Evolutionary conservation across 2,329 filamentous ascomycete species (phyloP).

Genomic region (Metarhizium humberi): DNA sequence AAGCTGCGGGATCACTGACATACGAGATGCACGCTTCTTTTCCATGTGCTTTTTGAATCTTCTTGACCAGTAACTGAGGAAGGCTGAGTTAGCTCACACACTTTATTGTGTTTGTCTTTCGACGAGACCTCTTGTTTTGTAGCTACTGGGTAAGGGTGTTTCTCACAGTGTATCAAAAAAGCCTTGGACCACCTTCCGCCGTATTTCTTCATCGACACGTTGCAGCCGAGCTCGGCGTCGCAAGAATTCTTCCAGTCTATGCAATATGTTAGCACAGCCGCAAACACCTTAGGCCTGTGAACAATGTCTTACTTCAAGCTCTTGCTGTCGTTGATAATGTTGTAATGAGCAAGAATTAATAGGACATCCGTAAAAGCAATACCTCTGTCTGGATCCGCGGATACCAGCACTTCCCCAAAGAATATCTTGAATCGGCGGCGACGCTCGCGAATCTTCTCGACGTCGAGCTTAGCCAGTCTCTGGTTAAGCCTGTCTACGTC

Average conservation of each 20-base stretch:
- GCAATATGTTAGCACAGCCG: background rate
- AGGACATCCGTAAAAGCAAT: constrained; percentile 88
- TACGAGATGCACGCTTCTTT: constrained; percentile 61
- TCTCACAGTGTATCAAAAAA: constrained; percentile 87
- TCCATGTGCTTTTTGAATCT: constrained; percentile 70
- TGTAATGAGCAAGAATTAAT: constrained; percentile 96
- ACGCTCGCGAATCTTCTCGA: constrained; percentile 63
- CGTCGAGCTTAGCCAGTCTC: constrained; percentile 64
- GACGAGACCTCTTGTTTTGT: background rate
- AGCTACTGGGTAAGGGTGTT: background rate
- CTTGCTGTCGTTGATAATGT: constrained; percentile 96
- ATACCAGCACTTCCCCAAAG: constrained; percentile 92
- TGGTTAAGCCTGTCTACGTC: constrained; percentile 69
- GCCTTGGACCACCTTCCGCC: constrained; percentile 78
- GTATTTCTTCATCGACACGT: constrained; percentile 89
- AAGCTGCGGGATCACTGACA: constrained; percentile 70
- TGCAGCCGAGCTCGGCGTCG: constrained; percentile 83
- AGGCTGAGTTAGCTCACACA: background rate
- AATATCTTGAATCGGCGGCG: constrained; percentile 84
- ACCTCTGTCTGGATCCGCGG: constrained; percentile 78
- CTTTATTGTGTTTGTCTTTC: background rate
- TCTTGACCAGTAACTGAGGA: constrained; percentile 64
- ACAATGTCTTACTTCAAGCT: constrained; percentile 58
- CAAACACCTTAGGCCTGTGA: background rate
- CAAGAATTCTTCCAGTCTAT: constrained; percentile 83